phyloP scores from a whole-genome alignment of 805 yeast species.

The Phaffomyces thermotolerans region DNA sequence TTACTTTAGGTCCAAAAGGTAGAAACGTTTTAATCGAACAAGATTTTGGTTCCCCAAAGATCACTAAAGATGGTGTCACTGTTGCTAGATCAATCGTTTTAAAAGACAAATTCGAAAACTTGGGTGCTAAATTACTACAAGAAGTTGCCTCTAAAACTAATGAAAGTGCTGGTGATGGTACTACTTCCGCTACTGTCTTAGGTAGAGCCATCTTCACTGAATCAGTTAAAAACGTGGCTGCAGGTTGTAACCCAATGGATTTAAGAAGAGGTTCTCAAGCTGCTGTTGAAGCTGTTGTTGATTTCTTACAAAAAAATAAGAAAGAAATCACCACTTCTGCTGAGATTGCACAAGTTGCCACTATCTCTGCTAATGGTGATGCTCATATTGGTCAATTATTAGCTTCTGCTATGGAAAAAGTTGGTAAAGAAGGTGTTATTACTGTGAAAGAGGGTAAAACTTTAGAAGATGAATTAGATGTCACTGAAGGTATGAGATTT shows the following conservation, averaged over 20 bases:
- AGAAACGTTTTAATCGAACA: slow-evolving; percentile 96
- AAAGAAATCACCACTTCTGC: slow-evolving; percentile 93
- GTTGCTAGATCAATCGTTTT: slow-evolving; percentile 85
- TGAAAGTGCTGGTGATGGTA: slow-evolving; percentile 98
- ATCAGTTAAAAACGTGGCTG: slow-evolving; percentile 96
- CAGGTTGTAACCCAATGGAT: slow-evolving; percentile 99
- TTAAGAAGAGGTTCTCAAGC: slow-evolving; percentile 97
- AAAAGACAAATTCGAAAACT: slow-evolving; percentile 91
- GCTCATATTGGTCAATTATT: slow-evolving; percentile 85
- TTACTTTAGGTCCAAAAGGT: slow-evolving; percentile 97
- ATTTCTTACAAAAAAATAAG: slow-evolving; percentile 79
- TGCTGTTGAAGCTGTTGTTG: slow-evolving; percentile 93
- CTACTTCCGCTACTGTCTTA: slow-evolving; percentile 94
- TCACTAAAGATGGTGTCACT: slow-evolving; percentile 99
- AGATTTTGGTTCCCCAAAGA: slow-evolving; percentile 94
- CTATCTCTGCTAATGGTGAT: slow-evolving; percentile 97
- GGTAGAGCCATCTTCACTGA: slow-evolving; percentile 97
- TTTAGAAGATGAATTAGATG: slow-evolving; percentile 93
- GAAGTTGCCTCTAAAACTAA: slow-evolving; percentile 98
- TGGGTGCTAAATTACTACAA: slow-evolving; percentile 93
- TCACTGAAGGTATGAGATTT: slow-evolving; percentile 98
- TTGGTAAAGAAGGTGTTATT: slow-evolving; percentile 98
- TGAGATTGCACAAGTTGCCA: slow-evolving; percentile 98
- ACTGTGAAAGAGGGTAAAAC: slow-evolving; percentile 98
- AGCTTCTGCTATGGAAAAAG: slow-evolving; percentile 98